These are phyloP conservation scores for Recurvomyces mirabilis DNA, from an alignment of 495 filamentous ascomycete genomes.

Conservation along the genomic window DNA sequence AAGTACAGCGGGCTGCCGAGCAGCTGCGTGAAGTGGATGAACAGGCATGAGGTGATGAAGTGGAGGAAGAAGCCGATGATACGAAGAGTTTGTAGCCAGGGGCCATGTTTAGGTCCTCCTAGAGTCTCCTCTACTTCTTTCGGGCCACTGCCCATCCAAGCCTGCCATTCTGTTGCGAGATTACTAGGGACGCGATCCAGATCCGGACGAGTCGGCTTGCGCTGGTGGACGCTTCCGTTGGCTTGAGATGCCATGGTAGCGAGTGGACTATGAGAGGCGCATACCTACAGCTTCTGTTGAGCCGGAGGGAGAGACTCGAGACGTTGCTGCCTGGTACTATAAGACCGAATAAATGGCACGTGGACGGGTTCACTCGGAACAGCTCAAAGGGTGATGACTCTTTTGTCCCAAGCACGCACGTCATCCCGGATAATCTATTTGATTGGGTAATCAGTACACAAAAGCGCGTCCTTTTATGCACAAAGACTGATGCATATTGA, in stretches of 20 bases:
- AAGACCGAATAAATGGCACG: too few species aligned
- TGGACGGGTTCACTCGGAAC: too few species aligned
- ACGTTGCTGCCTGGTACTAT: too few species aligned
- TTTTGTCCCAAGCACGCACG: too few species aligned
- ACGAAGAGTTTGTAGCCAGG: slow-evolving; percentile 8
- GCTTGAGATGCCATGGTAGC: not conserved
- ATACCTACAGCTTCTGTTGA: too few species aligned
- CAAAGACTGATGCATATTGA: too few species aligned
- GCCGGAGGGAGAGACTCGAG: too few species aligned
- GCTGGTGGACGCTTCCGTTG: slow-evolving; percentile 2
- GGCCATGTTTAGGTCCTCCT: slow-evolving; percentile 13
- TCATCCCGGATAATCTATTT: too few species aligned
- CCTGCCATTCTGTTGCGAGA: slow-evolving; percentile 13
- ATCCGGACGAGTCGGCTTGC: not conserved
- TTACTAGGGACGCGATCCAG: slow-evolving; percentile 5
- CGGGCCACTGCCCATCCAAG: slow-evolving; percentile 6
- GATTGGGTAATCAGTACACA: too few species aligned
- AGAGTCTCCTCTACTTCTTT: slow-evolving; percentile 8
- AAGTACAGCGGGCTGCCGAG: slow-evolving; percentile 60
- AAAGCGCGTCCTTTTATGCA: too few species aligned
- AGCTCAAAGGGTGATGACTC: too few species aligned
- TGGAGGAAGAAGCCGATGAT: slow-evolving; percentile 15
- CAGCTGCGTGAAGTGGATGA: slow-evolving; percentile 51
- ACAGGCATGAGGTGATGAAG: slow-evolving; percentile 17
- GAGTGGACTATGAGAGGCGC: not conserved